A percentile compares a stretch with the other conserved stretches of the same genome.
Conservation (phyloP, 2,329 filamentous ascomycete genomes). For the Monosporascus sp. region DNA sequence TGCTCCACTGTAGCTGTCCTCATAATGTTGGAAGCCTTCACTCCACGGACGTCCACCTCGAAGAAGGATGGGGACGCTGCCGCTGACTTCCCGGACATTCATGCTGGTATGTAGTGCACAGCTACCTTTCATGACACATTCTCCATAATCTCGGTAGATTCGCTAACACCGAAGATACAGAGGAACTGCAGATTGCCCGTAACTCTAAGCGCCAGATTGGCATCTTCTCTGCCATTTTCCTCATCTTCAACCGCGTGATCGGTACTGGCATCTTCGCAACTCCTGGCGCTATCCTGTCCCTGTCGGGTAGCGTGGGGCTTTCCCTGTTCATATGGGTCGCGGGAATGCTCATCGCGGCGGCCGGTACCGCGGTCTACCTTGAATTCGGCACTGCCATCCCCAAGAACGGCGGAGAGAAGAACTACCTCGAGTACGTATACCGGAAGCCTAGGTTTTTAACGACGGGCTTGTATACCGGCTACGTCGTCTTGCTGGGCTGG, state of each 20-base stretch:
- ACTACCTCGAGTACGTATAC: conserved; percentile 61
- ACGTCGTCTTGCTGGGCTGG: conserved; percentile 58
- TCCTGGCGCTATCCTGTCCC: conserved; percentile 45
- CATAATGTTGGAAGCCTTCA: background rate
- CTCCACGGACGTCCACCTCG: background rate
- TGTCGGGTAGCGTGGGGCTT: conserved; percentile 46
- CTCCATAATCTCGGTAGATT: background rate
- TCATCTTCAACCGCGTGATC: conserved; percentile 56
- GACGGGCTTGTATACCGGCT: conserved; percentile 53
- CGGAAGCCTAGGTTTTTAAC: conserved; percentile 52
- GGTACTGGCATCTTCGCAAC: conserved; percentile 55
- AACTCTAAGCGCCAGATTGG: conserved; percentile 40
- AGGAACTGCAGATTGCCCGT: background rate
- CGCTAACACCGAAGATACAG: background rate
- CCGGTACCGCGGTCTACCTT: conserved; percentile 55
- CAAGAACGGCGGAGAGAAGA: conserved; percentile 59
- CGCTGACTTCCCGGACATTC: background rate
- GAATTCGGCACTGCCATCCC: conserved; percentile 60
- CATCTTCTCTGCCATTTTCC: conserved; percentile 45
- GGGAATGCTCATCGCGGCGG: conserved; percentile 50
- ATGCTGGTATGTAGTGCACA: background rate
- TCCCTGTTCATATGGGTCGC: conserved; percentile 32
- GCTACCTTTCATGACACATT: background rate
- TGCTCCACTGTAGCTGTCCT: background rate
- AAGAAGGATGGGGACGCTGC: background rate